A percentile compares a stretch with the other conserved stretches of the same genome.
These are phyloP conservation scores for Aspergillus indologenus DNA, from an alignment of 495 filamentous ascomycete species.

Conservation along the genomic window DNA sequence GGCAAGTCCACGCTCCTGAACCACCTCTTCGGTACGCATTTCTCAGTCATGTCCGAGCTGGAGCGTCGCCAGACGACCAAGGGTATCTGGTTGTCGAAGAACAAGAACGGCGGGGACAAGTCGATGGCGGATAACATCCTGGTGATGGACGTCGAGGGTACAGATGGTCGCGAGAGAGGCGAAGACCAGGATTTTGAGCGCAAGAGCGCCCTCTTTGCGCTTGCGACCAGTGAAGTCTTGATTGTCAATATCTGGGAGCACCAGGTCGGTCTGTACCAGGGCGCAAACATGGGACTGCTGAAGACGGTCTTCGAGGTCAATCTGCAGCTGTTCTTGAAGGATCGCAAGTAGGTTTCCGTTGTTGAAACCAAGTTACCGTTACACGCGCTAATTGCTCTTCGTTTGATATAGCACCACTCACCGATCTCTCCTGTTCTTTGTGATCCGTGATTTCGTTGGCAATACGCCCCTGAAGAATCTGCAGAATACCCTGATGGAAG, in stretches of 20 bases:
- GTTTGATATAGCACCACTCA: conserved; percentile 65
- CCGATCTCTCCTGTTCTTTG: conserved; percentile 93
- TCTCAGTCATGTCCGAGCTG: conserved; percentile 91
- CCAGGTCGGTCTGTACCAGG: conserved; percentile 96
- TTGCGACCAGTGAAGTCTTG: conserved; percentile 96
- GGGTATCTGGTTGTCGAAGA: conserved; percentile 98
- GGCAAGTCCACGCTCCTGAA: conserved; percentile 97
- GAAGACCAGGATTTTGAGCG: conserved; percentile 99
- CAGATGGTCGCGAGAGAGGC: conserved; percentile 91
- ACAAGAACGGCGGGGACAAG: conserved; percentile 56
- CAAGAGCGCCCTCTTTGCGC: conserved; percentile 93
- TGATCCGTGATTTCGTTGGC: conserved; percentile 94
- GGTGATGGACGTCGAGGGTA: conserved; percentile 99
- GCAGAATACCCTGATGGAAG: conserved; percentile 83
- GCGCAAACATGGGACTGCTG: conserved; percentile 95
- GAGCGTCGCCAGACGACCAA: conserved; percentile 95
- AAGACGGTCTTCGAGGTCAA: conserved; percentile 99
- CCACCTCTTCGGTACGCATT: conserved; percentile 90
- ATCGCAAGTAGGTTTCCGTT: conserved; percentile 65
- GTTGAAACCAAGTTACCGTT: background rate
- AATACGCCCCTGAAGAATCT: conserved; percentile 85
- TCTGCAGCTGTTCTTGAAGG: conserved; percentile 91
- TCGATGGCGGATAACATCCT: conserved; percentile 95
- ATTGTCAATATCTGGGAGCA: conserved; percentile 99
- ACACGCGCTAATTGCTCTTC: conserved; percentile 18